Base-by-base conservation (phyloP, 2,329 filamentous ascomycete genomes). In the Davidsoniella neocaledoniae region DNA sequence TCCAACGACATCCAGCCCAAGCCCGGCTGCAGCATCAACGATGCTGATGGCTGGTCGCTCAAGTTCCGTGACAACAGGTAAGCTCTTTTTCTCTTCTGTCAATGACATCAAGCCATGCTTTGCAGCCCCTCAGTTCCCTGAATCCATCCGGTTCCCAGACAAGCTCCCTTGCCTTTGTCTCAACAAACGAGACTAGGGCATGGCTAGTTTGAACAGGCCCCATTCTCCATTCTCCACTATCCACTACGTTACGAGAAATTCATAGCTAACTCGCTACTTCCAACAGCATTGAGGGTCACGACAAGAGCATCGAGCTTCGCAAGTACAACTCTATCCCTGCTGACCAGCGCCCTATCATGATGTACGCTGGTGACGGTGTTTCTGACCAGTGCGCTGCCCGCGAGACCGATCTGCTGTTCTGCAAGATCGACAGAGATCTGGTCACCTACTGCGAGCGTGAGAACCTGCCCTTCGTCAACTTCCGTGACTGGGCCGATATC, bases 291-390 rank as follows among this genome's bases (percentile, higher is more conserved):
- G 93, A 93, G 59, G 91, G 91, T n/a, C 91, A 98, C 62, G 90
- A 98, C 72, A 98, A 98, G 76, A 88, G 82, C 23, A 71, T 90
- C 49, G 86, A 91, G 62, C 86, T 98, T 59, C 79, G 85, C 56
- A 86, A 86, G 47, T 96, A 96, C 66, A 81, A 82, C 2, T 71
- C 77, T 23, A 71, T 94, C 41, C 79, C 85, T 0, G 70, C 70
- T 29, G 54, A 49, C 39, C 66, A 83, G 59, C 74, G 87, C 40
- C 91, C 91, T 2, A 80, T 78, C 38, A 77, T 96, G 67, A 86
- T 96, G 64, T 98, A 98, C 60, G 90, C 91, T 29, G 91, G 91
- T 52, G 90, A 96, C 58, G 90, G 90, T 45, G 86, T 95, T 4
- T 93, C 85, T 2, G 90, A 96, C 62, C 71, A 96, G 48, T 93